Evolutionary conservation across 2,329 filamentous ascomycete species (phyloP).

Genomic region (Albifimbria verrucaria): DNA sequence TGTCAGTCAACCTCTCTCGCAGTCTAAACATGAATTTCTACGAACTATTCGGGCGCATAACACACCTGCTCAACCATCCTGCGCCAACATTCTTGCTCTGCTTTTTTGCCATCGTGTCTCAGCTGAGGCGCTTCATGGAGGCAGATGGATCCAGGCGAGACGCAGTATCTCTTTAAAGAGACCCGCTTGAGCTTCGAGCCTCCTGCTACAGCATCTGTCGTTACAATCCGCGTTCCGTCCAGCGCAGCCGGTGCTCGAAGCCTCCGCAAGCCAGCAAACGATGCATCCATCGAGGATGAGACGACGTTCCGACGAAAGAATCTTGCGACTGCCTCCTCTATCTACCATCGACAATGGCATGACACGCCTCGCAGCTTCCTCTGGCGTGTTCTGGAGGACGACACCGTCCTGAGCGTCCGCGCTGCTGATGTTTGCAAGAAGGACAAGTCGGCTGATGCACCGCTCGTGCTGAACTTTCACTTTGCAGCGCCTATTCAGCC

Average conservation of each 20-base stretch:
- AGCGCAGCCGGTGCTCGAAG: slow-evolving; percentile 42
- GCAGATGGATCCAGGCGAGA: slow-evolving; percentile 62
- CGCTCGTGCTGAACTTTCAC: slow-evolving; percentile 72
- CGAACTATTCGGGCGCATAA: slow-evolving; percentile 25
- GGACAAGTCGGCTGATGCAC: slow-evolving; percentile 63
- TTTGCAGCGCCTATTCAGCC: slow-evolving; percentile 72
- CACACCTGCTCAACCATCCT: slow-evolving; percentile 17
- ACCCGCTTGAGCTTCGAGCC: slow-evolving; percentile 80
- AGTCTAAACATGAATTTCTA: slow-evolving; percentile 28
- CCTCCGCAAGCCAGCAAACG: slow-evolving; percentile 34
- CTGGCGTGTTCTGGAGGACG: slow-evolving; percentile 83
- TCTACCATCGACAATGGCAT: slow-evolving; percentile 79
- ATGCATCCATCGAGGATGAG: slow-evolving; percentile 59
- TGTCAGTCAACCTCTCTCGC: slow-evolving; percentile 15
- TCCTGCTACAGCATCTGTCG: slow-evolving; percentile 63
- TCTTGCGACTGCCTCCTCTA: slow-evolving; percentile 73
- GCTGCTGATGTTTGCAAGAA: slow-evolving; percentile 76
- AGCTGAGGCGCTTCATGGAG: slow-evolving; percentile 48
- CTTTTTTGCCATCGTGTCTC: slow-evolving; percentile 1
- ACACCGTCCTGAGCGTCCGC: slow-evolving; percentile 77
- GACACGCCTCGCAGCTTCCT: slow-evolving; percentile 80
- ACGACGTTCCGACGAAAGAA: slow-evolving; percentile 68
- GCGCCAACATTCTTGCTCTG: slow-evolving; percentile 14
- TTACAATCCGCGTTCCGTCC: slow-evolving; percentile 66
- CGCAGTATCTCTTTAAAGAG: slow-evolving; percentile 77